Evolutionary conservation across 2,329 filamentous ascomycete genomes (phyloP), one percentile per base, ranked within the genome.

Genomic region (Knoxdaviesia capensis): DNA sequence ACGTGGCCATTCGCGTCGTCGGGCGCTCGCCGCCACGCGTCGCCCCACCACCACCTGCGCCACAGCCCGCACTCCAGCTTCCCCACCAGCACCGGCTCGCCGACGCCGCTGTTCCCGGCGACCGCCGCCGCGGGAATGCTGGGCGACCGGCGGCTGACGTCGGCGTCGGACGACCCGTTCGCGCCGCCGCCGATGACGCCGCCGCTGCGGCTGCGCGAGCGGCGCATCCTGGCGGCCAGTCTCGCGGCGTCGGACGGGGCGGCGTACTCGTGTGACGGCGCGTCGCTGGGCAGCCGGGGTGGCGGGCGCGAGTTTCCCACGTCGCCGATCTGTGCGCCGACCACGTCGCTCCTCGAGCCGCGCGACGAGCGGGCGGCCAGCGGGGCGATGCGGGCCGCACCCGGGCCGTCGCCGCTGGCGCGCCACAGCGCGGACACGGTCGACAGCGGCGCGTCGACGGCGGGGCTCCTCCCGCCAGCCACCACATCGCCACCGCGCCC

Each of bases 141-240:
- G n/a, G n/a, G n/a, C n/a, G 47, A 8, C n/a, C n/a, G n/a, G n/a
- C n/a, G n/a, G 34, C 44, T 6, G 49, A 52, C 7, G 45, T 45
- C n/a, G n/a, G n/a, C n/a, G n/a, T n/a, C 2, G 42, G 46, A 2
- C 56, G 56, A 0, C 48, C 28, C 31, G 30, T 5, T 20, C 9
- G 37, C 37, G 10, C 31, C 33, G 29, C 11, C 6, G 30, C 42
- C 1, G 31, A 35, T 64, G 29, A 65, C 61, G 0, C 66, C 68
- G 1, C 68, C 68, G 0, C 60, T 61, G 2, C 60, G 65, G 11
- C 59, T 71, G 2, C 58, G 62, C 41, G 65, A 69, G 41, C 59
- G 66, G 5, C 61, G 53, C 34, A 57, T 64, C 39, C 57, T 70
- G 11, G 55, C 62, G 1, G 54, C 59, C 5, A 50, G 59, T 9